Evolutionary conservation across 2,329 filamentous ascomycete species (phyloP), one percentile per base, ranked within the genome.

Genomic region (Fusarium cyanostomum): DNA sequence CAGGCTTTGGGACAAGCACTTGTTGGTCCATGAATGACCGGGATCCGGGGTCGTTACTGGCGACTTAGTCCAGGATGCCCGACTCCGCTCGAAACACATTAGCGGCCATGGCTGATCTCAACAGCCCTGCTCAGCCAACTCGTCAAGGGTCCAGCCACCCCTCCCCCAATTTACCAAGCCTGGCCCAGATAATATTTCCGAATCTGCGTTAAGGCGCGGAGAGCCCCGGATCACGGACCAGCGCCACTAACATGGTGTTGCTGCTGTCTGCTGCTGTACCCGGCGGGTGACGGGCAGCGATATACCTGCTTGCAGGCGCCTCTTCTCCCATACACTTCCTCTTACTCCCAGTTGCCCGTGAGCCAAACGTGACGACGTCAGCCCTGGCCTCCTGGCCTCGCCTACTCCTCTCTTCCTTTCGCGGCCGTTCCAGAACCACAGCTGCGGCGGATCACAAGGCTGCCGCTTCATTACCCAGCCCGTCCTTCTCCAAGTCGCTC

Each of bases 161-260:
- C 72, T 66, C 68, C 66, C 67, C 72, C 68, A 73, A 74, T 73
- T 69, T 73, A 73, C 70, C 78, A 77, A 75, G 73, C 72, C 70
- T 72, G 70, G 75, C 77, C 77, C 72, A 80, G 74, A 79, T 78
- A 77, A 80, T 81, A 81, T 79, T 80, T 78, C 79, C 79, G 78
- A 80, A 77, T 78, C 73, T 78, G 78, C 72, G 79, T 78, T 78
- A 78, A 77, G 74, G 75, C 73, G 75, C 75, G 74, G 77, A 77
- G 75, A 79, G 76, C 76, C 78, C 79, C 77, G 76, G 75, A 76
- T 72, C 71, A 73, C 72, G 71, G 70, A 68, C 71, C 66, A 73
- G 67, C 71, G 71, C 72, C 73, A 73, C 73, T 73, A 72, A 70
- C 70, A 72, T 67, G 63, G 67, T 66, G 66, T 66, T 70, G 71